A percentile compares a stretch with the other conserved stretches of the same genome.
phyloP scores from a whole-genome alignment of 1,284 basidiomycete species.

The Bondarzewia mesenterica region DNA sequence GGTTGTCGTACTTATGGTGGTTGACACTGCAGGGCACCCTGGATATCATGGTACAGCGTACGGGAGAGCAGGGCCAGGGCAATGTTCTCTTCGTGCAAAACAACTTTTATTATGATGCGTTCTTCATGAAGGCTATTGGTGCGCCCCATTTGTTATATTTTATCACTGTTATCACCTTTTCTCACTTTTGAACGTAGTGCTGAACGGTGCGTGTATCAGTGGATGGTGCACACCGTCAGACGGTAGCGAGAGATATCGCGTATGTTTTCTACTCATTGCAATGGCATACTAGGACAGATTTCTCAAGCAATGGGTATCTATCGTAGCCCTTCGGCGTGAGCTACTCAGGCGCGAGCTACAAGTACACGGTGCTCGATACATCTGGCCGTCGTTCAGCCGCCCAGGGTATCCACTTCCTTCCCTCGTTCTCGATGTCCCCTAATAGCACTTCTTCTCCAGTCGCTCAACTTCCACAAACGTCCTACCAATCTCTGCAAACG shows the following conservation, averaged over 20 bases:
- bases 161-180: too few relatives aligned
- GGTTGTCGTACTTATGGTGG: conserved; percentile 9
- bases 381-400: conserved; percentile 86
- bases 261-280: conserved; percentile 30
- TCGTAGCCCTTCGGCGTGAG: conserved; percentile 84
- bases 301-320: neutral
- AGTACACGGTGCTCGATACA: conserved; percentile 95
- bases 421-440: too few relatives aligned
- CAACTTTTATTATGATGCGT: conserved; percentile 98
- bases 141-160: conserved; percentile 14
- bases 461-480: conserved; percentile 86
- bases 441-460: conserved; percentile 37
- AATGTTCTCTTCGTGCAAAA: conserved; percentile 87
- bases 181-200: conserved; percentile 42
- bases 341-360: conserved; percentile 93
- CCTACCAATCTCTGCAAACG: conserved; percentile 82
- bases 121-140: conserved; percentile 97
- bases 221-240: conserved; percentile 63
- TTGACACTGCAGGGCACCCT: conserved; percentile 68
- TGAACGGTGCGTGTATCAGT: conserved; percentile 89
- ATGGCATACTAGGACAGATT: neutral
- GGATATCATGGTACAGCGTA: conserved; percentile 86
- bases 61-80: conserved; percentile 56
- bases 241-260: conserved; percentile 58
- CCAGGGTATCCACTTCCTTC: conserved; percentile 46